Conservation (phyloP, 1,284 basidiomycete genomes). For the Sporisorium reilianum region DNA sequence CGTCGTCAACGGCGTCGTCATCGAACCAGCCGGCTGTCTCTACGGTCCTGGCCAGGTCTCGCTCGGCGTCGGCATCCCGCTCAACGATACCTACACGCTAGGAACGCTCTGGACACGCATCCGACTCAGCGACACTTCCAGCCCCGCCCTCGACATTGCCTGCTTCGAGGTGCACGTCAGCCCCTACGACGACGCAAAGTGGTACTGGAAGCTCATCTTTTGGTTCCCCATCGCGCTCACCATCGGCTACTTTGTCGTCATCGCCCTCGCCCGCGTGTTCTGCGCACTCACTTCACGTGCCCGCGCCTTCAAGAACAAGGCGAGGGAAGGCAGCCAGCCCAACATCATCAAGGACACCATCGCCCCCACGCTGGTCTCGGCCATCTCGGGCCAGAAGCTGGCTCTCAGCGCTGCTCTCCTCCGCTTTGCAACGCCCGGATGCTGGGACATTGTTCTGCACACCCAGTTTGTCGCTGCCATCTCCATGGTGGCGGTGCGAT, state of each 20-base stretch:
- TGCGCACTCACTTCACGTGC: slow-evolving; percentile 49
- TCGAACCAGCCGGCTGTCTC: slow-evolving; percentile 49
- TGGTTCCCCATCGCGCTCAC: slow-evolving; percentile 84
- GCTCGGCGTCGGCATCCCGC: slow-evolving; percentile 81
- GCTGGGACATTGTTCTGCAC: slow-evolving; percentile 91
- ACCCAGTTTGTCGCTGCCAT: slow-evolving; percentile 82
- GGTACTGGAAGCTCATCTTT: slow-evolving; percentile 81
- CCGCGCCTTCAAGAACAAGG: slow-evolving; percentile 56
- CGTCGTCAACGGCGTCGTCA: slow-evolving; percentile 37
- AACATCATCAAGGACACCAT: slow-evolving; percentile 58
- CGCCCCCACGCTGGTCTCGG: slow-evolving; percentile 75
- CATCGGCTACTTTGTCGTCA: slow-evolving; percentile 83
- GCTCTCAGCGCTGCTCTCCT: slow-evolving; percentile 86
- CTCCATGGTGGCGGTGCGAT: slow-evolving; percentile 91
- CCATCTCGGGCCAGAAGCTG: slow-evolving; percentile 89
- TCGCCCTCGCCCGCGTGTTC: slow-evolving; percentile 78
- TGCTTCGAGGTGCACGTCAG: slow-evolving; percentile 85
- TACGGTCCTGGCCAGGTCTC: slow-evolving; percentile 78
- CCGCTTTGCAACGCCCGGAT: slow-evolving; percentile 90
- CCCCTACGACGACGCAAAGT: slow-evolving; percentile 77
- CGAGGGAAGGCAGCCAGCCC: slow-evolving; percentile 59
- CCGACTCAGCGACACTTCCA: slow-evolving; percentile 84
- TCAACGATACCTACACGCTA: slow-evolving; percentile 78
- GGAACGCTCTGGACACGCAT: slow-evolving; percentile 86
- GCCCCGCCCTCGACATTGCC: slow-evolving; percentile 77